Percentiles rank a stretch among this genome's conserved stretches.
Evolutionary conservation across 352 stramenopile genomes (phyloP).

Genomic region (Globisporangium camurandrum): DNA sequence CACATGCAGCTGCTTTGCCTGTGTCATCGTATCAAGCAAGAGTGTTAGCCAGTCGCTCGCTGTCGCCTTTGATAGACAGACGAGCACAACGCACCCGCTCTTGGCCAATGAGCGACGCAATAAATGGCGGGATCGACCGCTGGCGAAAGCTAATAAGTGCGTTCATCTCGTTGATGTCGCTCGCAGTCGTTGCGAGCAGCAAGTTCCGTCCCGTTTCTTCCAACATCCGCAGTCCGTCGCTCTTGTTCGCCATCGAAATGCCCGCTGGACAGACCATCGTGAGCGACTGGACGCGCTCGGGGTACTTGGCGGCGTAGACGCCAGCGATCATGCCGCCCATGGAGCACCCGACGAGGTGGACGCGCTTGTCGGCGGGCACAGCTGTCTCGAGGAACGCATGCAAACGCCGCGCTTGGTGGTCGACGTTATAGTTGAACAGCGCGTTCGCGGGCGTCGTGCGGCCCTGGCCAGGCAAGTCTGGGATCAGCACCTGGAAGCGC

Average conservation of each 20-base stretch:
- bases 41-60: no score
- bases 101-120: conserved; percentile 26
- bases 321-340: conserved; percentile 75
- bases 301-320: conserved; percentile 59
- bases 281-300: conserved; percentile 40
- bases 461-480: conserved; percentile 62
- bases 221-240: conserved; percentile 40
- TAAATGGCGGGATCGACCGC: conserved; percentile 21
- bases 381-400: conserved; percentile 50
- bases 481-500: conserved; percentile 48
- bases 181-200: conserved; percentile 44
- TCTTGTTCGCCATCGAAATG: conserved; percentile 61
- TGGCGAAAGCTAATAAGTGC: conserved; percentile 29
- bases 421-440: conserved; percentile 38
- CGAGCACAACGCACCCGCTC: conserved; percentile 21
- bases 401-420: conserved; percentile 41
- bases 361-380: conserved; percentile 36
- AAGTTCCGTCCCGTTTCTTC: conserved; percentile 59
- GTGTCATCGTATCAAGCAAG: neutral
- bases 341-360: conserved; percentile 69
- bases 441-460: conserved; percentile 42
- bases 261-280: conserved; percentile 73
- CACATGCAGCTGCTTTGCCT: conserved; percentile 40
- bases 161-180: conserved; percentile 57
- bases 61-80: no score